A percentile compares a stretch with the other conserved stretches of the same genome.
Conservation (phyloP, 2,329 filamentous ascomycete species). For the Nothomitra cinnamomea region DNA sequence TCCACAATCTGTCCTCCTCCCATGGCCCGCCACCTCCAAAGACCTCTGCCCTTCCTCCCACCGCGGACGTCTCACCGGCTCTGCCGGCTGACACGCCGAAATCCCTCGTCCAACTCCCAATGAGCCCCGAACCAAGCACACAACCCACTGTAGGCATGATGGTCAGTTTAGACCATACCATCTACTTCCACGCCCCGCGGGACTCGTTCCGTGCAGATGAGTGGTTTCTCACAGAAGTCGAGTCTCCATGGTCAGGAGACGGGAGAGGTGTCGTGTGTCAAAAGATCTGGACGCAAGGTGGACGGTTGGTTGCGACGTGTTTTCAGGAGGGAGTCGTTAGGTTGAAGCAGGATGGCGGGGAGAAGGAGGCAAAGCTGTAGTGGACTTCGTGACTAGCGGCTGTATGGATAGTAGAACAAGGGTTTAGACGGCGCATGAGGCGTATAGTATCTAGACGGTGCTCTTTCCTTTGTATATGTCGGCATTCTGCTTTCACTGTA, state of each 20-base stretch:
- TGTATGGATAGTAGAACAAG: too few species aligned
- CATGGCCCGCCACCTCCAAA: not conserved
- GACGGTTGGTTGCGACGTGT: slow-evolving; percentile 31
- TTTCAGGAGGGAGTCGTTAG: slow-evolving; percentile 24
- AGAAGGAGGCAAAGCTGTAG: too few species aligned
- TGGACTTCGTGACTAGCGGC: too few species aligned
- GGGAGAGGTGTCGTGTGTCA: slow-evolving; percentile 30
- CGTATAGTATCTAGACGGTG: too few species aligned
- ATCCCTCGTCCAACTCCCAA: slow-evolving; percentile 1
- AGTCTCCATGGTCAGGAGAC: slow-evolving; percentile 33
- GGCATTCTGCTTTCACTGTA: too few species aligned
- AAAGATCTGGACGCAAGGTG: slow-evolving; percentile 31
- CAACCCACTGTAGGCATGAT: slow-evolving; percentile 46
- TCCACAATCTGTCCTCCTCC: slow-evolving; percentile 34
- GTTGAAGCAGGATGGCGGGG: too few species aligned
- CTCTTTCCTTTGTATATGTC: too few species aligned
- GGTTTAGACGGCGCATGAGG: too few species aligned
- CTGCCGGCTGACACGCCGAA: not conserved
- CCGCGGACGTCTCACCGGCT: not conserved
- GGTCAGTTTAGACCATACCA: slow-evolving; percentile 33
- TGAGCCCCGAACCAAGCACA: slow-evolving; percentile 11
- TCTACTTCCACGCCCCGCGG: slow-evolving; percentile 33
- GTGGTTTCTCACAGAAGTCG: slow-evolving; percentile 33
- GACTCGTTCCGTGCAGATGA: slow-evolving; percentile 29
- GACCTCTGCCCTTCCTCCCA: not conserved